Evolutionary conservation across 352 stramenopile species (phyloP).

Genomic region (Elongisporangium anandrum): DNA sequence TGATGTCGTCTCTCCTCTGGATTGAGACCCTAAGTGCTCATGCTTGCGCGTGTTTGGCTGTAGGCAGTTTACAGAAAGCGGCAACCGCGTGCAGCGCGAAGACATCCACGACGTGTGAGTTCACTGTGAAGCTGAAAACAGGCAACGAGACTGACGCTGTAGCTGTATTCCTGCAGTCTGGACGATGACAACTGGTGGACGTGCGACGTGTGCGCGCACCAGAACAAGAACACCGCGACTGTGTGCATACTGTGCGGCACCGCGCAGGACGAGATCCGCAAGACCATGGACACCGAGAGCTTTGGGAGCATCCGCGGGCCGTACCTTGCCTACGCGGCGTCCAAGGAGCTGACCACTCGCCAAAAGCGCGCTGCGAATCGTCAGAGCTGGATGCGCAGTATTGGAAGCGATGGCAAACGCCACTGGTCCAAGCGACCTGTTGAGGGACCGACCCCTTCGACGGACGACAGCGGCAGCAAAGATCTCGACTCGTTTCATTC

Average conservation of each 20-base stretch:
- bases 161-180: slow-evolving; percentile 9
- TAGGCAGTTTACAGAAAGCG: slow-evolving; percentile 57
- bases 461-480: not conserved
- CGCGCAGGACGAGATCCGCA: slow-evolving; percentile 20
- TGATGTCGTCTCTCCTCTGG: not conserved
- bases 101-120: slow-evolving; percentile 48
- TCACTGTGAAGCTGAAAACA: not conserved
- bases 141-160: not conserved
- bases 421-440: slow-evolving; percentile 40
- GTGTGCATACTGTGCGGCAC: slow-evolving; percentile 57
- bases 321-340: slow-evolving; percentile 50
- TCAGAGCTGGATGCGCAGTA: slow-evolving; percentile 54
- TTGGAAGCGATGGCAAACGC: slow-evolving; percentile 46
- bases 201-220: slow-evolving; percentile 60
- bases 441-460: not conserved
- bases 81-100: slow-evolving; percentile 49
- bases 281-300: slow-evolving; percentile 16
- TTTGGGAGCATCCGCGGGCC: slow-evolving; percentile 51
- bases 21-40: not conserved
- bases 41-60: not conserved
- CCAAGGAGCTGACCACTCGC: slow-evolving; percentile 47
- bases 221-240: slow-evolving; percentile 48
- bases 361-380: slow-evolving; percentile 47
- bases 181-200: slow-evolving; percentile 57
- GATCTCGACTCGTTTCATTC: not conserved